Percentiles rank a stretch among this genome's conserved stretches.
phyloP scores from a whole-genome alignment of 345 rosid genomes.

The Moringa oleifera region DNA sequence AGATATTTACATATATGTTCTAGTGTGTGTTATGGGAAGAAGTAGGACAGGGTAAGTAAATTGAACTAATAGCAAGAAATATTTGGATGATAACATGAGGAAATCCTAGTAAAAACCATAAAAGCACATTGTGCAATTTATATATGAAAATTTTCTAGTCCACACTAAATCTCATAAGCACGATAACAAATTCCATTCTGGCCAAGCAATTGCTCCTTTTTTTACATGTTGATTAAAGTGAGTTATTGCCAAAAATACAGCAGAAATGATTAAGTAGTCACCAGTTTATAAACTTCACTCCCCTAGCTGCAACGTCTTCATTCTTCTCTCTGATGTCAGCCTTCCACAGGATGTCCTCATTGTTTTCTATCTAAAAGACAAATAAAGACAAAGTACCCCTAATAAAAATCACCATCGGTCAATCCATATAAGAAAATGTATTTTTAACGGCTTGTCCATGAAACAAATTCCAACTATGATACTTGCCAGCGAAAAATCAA shows the following conservation, averaged over 20 bases:
- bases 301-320: conserved; percentile 61
- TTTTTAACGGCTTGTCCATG: neutral
- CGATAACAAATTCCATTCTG: neutral
- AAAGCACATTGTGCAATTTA: too few species aligned
- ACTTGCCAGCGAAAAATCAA: conserved; percentile 79
- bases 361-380: conserved; percentile 54
- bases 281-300: conserved; percentile 68
- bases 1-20: too few species aligned
- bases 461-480: neutral
- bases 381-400: neutral
- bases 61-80: neutral
- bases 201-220: too few species aligned
- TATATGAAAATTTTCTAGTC: too few species aligned
- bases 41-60: neutral
- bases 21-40: neutral
- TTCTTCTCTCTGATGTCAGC: conserved; percentile 49
- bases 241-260: too few species aligned
- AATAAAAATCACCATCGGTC: conserved; percentile 2
- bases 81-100: too few species aligned
- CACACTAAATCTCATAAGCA: neutral
- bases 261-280: conserved; percentile 15
- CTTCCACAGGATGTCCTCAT: conserved; percentile 53
- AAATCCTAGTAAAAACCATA: neutral
- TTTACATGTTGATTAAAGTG: too few species aligned
- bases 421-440: neutral